phyloP scores from a whole-genome alignment of 768 basidiomycete genomes.

The Boletus vinaceobasis region DNA sequence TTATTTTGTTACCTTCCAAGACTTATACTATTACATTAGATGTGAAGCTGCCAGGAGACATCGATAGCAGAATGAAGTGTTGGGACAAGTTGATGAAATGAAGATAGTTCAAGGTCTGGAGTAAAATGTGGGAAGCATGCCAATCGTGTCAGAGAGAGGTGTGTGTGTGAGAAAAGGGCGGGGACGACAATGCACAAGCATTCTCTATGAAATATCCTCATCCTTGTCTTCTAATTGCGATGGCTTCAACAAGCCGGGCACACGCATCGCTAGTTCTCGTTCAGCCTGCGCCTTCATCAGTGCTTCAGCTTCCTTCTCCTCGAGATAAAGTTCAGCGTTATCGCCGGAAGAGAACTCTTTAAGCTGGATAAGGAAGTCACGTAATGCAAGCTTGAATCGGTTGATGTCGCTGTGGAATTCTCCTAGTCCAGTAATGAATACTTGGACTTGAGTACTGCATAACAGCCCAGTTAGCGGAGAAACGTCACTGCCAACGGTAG shows the following conservation, averaged over 20 bases:
- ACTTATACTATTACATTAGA: constrained; percentile 38
- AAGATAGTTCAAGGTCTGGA: constrained; percentile 27
- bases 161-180: constrained; percentile 23
- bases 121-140: constrained; percentile 20
- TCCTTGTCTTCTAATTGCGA: constrained; percentile 93
- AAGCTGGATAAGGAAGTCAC: constrained; percentile 96
- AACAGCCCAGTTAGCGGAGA: constrained; percentile 6
- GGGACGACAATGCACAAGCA: constrained; percentile 26
- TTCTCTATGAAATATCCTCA: constrained; percentile 57
- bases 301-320: constrained; percentile 90
- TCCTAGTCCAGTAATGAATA: constrained; percentile 64
- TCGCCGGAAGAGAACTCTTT: constrained; percentile 95
- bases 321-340: constrained; percentile 86
- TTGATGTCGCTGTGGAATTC: constrained; percentile 78
- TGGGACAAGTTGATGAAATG: constrained; percentile 21
- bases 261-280: constrained; percentile 83
- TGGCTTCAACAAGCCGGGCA: constrained; percentile 98
- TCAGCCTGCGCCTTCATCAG: constrained; percentile 78
- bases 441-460: constrained; percentile 62
- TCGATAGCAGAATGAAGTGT: constrained; percentile 31
- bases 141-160: constrained; percentile 27
- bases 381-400: constrained; percentile 89
- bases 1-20: constrained; percentile 29
- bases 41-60: constrained; percentile 28
- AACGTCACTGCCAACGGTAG: neutral